Evolutionary conservation across 2,329 filamentous ascomycete species (phyloP).

Genomic region (Aureobasidium leucospermi): DNA sequence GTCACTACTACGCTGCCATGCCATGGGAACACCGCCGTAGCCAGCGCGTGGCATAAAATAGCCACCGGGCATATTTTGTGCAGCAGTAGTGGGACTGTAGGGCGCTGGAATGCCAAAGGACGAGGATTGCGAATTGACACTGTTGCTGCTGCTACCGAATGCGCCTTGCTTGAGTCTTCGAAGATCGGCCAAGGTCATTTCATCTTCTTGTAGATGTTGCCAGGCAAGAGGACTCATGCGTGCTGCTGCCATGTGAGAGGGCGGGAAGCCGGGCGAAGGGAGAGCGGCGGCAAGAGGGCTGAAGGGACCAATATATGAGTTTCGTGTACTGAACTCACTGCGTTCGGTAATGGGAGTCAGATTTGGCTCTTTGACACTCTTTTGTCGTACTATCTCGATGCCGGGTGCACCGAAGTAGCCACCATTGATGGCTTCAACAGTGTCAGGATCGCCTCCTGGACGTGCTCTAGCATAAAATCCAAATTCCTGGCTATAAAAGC

Average conservation of each 20-base stretch:
- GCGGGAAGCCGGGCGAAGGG: slow-evolving; percentile 9
- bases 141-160: slow-evolving; percentile 14
- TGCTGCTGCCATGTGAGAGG: slow-evolving; percentile 4
- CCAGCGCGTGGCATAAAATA: slow-evolving; percentile 8
- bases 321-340: slow-evolving; percentile 91
- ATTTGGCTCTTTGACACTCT: slow-evolving; percentile 79
- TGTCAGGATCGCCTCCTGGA: slow-evolving; percentile 37
- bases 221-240: slow-evolving; percentile 14
- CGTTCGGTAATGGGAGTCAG: slow-evolving; percentile 93
- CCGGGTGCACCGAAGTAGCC: slow-evolving; percentile 82
- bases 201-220: slow-evolving; percentile 16
- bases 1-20: slow-evolving; percentile 20
- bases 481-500: slow-evolving; percentile 94
- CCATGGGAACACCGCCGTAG: slow-evolving; percentile 19
- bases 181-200: slow-evolving; percentile 14
- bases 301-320: slow-evolving; percentile 59
- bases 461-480: slow-evolving; percentile 71
- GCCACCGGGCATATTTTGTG: neutral
- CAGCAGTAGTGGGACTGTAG: neutral
- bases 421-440: slow-evolving; percentile 63
- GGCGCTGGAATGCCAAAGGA: neutral
- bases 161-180: slow-evolving; percentile 7
- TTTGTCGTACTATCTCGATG: slow-evolving; percentile 56
- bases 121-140: slow-evolving; percentile 7
- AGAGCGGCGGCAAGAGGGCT: slow-evolving; percentile 7